phyloP scores from a whole-genome alignment of 305 asterid species.

The Ilex paraguariensis region DNA sequence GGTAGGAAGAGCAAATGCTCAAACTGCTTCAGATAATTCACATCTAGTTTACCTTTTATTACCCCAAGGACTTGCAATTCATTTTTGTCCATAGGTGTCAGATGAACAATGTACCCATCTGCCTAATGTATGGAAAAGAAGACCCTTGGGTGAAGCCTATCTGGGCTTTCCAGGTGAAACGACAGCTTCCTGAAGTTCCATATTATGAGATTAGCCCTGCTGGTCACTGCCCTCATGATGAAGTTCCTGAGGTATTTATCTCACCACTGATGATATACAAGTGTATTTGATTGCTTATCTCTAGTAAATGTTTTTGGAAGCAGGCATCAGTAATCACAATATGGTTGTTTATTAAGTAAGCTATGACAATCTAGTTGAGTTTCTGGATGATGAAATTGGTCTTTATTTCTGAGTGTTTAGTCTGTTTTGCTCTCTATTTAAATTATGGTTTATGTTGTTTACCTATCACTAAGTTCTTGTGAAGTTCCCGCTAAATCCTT shows the following conservation, averaged over 20 bases:
- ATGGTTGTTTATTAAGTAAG: not conserved
- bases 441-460: no score
- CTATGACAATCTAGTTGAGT: not conserved
- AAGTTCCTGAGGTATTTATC: constrained; percentile 54
- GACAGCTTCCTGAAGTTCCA: constrained; percentile 63
- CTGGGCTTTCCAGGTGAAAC: constrained; percentile 65
- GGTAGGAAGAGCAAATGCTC: constrained; percentile 29
- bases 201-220: constrained; percentile 90
- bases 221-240: constrained; percentile 98
- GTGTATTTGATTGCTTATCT: not conserved
- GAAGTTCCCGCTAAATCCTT: no score
- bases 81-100: constrained; percentile 46
- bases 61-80: not conserved
- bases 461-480: no score
- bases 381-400: no score
- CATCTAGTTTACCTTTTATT: not conserved
- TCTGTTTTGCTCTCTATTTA: no score
- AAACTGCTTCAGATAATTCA: not conserved
- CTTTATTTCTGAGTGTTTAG: no score
- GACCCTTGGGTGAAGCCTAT: constrained; percentile 93
- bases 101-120: constrained; percentile 50
- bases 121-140: constrained; percentile 83
- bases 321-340: not conserved
- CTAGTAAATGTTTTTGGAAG: not conserved
- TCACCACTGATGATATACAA: not conserved